Base-by-base conservation (phyloP, 352 stramenopile genomes). In the Phytophthora cryptogea region DNA sequence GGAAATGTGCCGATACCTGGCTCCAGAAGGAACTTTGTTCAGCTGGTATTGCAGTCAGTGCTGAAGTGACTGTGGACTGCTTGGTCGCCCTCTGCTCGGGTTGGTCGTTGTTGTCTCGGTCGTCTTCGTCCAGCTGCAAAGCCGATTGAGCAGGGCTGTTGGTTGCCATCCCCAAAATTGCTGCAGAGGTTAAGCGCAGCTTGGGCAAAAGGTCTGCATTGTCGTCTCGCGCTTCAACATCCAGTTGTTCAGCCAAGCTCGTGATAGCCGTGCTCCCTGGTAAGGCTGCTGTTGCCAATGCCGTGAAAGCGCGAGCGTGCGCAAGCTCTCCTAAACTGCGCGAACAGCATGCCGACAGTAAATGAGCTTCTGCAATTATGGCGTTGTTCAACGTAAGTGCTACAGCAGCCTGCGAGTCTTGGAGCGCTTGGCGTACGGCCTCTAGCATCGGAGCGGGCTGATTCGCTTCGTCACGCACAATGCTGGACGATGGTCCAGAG, bases 381-480 rank as follows among this genome's bases (percentile, higher is more conserved):
- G 65, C 54, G 9, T 59, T 69, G 45, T 59, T 59, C 28, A 36
- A 59, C 1, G 65, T 63, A 35, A 73, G 65, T 11, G 59, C 42
- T 7, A 39, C 54, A 10, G 65, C 65, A 59, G 65, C 59, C 37
- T 73, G 65, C 4, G 74, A 53, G 28, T 89, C 79, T 32, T 78
- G 57, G 1, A 78, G 70, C 7, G 76, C 79, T 45, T 84, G 72
- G 33, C 69, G 53, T n/a, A 81, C 68, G 7, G 61, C 76, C 11
- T 62, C 57, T 23, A 80, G 42, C 52, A 65, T 62, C n/a, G 49
- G 32, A 57, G 51, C 40, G 55, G 50, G 27, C 50, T 72, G 16
- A n/a, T 66, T 54, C 13, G 31, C 53, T 59, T 70, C 17, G 13
- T 60, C 33, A 5, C 2, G 44, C 23, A 26, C 32, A 8, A 26